These are phyloP conservation scores for Daldinia eschscholtzii DNA, from an alignment of 2,329 filamentous ascomycete genomes.

Conservation along the genomic window DNA sequence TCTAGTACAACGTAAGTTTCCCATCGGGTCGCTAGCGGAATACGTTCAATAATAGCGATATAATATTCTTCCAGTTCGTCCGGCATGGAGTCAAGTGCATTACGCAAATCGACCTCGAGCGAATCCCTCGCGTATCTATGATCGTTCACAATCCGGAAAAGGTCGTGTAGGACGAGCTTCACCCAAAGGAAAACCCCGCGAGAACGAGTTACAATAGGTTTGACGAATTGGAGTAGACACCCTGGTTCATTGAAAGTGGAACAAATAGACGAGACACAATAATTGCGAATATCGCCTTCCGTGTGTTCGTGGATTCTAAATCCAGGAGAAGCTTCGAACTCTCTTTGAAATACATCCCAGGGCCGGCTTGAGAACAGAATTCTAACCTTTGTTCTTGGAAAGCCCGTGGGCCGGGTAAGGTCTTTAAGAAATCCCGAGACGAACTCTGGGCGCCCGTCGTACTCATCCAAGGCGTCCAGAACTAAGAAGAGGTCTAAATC, in stretches of 20 bases:
- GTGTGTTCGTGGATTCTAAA: constrained; percentile 40
- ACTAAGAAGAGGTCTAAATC: constrained; percentile 28
- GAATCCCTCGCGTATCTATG: constrained; percentile 8
- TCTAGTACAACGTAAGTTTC: constrained; percentile 31
- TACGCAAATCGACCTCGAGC: background rate
- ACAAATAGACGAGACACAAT: constrained; percentile 14
- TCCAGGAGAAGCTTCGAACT: constrained; percentile 13
- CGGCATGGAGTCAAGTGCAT: constrained; percentile 22
- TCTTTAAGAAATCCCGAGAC: constrained; percentile 26
- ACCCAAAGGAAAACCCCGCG: constrained; percentile 41
- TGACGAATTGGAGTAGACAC: background rate
- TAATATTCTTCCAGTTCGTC: constrained; percentile 36
- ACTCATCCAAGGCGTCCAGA: constrained; percentile 39
- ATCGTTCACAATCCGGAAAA: background rate
- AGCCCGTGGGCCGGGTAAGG: constrained; percentile 4
- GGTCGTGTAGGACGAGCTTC: constrained; percentile 28
- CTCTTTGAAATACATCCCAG: constrained; percentile 24
- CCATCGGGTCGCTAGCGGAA: constrained; percentile 23
- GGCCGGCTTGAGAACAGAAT: constrained; percentile 38
- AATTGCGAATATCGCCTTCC: constrained; percentile 34
- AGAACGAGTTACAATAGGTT: constrained; percentile 24
- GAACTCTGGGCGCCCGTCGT: constrained; percentile 30
- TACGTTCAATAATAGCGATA: constrained; percentile 24
- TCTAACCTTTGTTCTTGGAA: constrained; percentile 18
- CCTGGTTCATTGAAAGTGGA: background rate